These are phyloP conservation scores for Platanthera zijinensis DNA, from an alignment of 106 monocot genomes.

Conservation along the genomic window DNA sequence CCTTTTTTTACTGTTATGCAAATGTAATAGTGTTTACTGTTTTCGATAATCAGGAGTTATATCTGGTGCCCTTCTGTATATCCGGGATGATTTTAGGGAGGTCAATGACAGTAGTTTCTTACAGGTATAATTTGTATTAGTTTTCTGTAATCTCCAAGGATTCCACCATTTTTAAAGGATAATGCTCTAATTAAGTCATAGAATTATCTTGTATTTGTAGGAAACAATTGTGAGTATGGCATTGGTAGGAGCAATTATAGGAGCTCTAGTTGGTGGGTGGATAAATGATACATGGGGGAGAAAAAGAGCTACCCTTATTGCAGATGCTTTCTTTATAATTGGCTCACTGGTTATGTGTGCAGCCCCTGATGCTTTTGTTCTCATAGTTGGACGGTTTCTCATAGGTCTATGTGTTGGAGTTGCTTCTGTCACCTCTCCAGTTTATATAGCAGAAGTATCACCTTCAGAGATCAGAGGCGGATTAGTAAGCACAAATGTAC, in stretches of 20 bases:
- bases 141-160: no score
- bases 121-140: constrained; percentile 39
- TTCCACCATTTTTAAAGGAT: background rate
- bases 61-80: constrained; percentile 94
- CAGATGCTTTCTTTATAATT: constrained; percentile 59
- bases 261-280: constrained; percentile 81
- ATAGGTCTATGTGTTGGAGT: constrained; percentile 83
- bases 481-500: constrained; percentile 81
- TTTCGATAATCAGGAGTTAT: constrained; percentile 67
- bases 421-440: constrained; percentile 91
- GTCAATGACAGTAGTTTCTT: constrained; percentile 62
- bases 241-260: constrained; percentile 77
- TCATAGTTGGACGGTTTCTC: constrained; percentile 78
- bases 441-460: constrained; percentile 93
- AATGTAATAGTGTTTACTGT: background rate
- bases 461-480: constrained; percentile 95
- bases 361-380: constrained; percentile 67
- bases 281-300: constrained; percentile 87
- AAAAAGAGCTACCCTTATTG: constrained; percentile 75
- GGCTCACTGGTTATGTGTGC: constrained; percentile 84
- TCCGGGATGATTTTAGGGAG: constrained; percentile 64
- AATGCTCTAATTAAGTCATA: background rate
- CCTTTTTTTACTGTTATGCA: background rate
- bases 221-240: constrained; percentile 99
- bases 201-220: constrained; percentile 18